A percentile compares a stretch with the other conserved stretches of the same genome.
Conservation (phyloP, 305 asterid species). For the Lippia alba region DNA sequence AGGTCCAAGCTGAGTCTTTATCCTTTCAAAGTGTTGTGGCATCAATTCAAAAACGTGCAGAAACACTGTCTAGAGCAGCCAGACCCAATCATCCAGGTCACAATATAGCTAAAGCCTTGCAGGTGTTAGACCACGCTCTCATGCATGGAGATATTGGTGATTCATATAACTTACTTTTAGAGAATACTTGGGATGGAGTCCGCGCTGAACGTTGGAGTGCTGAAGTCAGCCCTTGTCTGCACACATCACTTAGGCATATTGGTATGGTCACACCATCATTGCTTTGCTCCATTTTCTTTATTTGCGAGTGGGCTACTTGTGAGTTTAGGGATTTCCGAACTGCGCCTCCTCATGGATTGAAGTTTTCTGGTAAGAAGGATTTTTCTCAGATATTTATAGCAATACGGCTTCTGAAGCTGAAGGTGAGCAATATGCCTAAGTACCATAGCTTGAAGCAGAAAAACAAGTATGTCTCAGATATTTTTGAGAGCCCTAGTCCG, state of each 20-base stretch:
- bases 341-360: constrained; percentile 69
- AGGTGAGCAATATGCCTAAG: constrained; percentile 58
- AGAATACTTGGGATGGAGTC: constrained; percentile 73
- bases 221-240: constrained; percentile 79
- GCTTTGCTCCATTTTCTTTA: constrained; percentile 80
- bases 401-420: constrained; percentile 78
- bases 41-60: constrained; percentile 79
- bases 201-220: constrained; percentile 84
- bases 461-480: constrained; percentile 47
- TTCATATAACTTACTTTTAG: constrained; percentile 73
- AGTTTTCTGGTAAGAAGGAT: constrained; percentile 89
- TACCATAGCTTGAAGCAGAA: constrained; percentile 47
- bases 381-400: constrained; percentile 85
- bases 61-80: constrained; percentile 80
- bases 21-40: constrained; percentile 71
- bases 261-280: constrained; percentile 62
- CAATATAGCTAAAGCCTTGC: constrained; percentile 78
- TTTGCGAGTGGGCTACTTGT: constrained; percentile 99
- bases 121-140: constrained; percentile 80
- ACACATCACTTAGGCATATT: constrained; percentile 77
- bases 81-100: constrained; percentile 74
- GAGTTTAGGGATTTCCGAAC: constrained; percentile 86
- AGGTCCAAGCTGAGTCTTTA: constrained; percentile 64
- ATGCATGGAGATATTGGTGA: constrained; percentile 74
- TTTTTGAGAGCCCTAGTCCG: constrained; percentile 84